phyloP scores from a whole-genome alignment of 805 yeast species.

The Cyberlindnera meyerae region DNA sequence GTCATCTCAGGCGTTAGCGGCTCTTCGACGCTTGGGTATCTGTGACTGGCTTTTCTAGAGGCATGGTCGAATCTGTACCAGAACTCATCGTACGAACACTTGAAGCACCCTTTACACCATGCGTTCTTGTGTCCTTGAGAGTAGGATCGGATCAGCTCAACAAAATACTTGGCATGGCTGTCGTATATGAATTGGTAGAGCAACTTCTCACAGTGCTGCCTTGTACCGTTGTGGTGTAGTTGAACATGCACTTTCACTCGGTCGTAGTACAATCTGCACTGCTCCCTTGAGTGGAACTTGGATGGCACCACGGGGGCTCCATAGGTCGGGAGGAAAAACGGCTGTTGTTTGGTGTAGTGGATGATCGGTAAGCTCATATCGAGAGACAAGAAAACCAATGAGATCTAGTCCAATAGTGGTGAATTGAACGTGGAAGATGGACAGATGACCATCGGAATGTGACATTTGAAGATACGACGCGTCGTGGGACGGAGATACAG shows the following conservation, averaged over 20 bases:
- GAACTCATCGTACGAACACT: conserved; percentile 6
- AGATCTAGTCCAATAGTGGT: too few species aligned
- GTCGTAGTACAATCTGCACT: conserved; percentile 9
- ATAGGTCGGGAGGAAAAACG: conserved; percentile 4
- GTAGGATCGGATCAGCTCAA: not conserved
- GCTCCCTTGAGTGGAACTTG: conserved; percentile 2
- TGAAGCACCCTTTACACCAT: conserved; percentile 5
- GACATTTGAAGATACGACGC: too few species aligned
- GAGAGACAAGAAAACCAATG: too few species aligned
- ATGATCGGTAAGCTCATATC: conserved; percentile 3
- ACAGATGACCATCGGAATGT: too few species aligned
- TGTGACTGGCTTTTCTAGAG: conserved; percentile 1
- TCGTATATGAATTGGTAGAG: conserved; percentile 1
- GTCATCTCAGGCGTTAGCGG: conserved; percentile 2
- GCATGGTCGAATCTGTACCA: conserved; percentile 7
- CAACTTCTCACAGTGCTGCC: conserved; percentile 2
- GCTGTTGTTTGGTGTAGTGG: not conserved
- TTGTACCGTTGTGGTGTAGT: conserved; percentile 7
- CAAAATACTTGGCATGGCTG: conserved; percentile 3
- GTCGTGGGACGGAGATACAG: too few species aligned
- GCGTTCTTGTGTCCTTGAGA: not conserved
- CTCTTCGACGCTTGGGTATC: conserved; percentile 2
- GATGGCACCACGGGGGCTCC: conserved; percentile 5
- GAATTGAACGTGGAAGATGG: too few species aligned
- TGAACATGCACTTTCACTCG: conserved; percentile 8